phyloP scores from a whole-genome alignment of 179 eudicot species.

The Beta lomatogona region DNA sequence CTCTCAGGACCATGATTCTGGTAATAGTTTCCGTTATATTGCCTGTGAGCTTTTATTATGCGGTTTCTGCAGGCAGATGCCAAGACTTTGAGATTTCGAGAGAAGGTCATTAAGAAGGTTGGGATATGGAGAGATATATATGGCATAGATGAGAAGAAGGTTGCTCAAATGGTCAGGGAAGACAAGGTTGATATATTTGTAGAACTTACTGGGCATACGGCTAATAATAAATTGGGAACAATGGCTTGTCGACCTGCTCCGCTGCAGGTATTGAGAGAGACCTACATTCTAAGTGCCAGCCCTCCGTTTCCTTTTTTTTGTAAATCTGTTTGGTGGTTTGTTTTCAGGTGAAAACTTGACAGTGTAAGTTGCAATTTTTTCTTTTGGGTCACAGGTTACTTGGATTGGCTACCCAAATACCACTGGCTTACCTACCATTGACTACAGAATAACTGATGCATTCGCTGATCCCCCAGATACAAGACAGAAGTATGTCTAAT shows the following conservation, averaged over 20 bases:
- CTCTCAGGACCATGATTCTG: background rate
- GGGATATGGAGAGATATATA: slow-evolving; percentile 98
- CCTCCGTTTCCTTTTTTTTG: background rate
- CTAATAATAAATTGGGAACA: slow-evolving; percentile 96
- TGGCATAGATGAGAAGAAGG: slow-evolving; percentile 96
- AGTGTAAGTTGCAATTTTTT: background rate
- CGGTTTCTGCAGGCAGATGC: slow-evolving; percentile 83
- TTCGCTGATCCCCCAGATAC: slow-evolving; percentile 84
- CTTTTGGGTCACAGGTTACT: slow-evolving; percentile 62
- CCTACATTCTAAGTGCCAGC: background rate
- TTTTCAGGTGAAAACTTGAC: background rate
- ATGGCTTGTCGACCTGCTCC: slow-evolving; percentile 99
- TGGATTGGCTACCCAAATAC: slow-evolving; percentile 99
- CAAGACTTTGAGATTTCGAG: slow-evolving; percentile 85
- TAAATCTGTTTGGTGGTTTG: background rate
- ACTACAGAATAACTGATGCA: slow-evolving; percentile 87
- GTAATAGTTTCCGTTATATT: slow-evolving; percentile 7
- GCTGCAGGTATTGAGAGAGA: slow-evolving; percentile 71
- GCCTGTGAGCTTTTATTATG: slow-evolving; percentile 23
- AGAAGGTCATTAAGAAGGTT: slow-evolving; percentile 79
- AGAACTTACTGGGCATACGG: slow-evolving; percentile 99
- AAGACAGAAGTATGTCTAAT: slow-evolving; percentile 66
- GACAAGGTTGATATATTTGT: slow-evolving; percentile 95
- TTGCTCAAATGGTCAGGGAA: slow-evolving; percentile 91
- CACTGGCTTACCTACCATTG: slow-evolving; percentile 95